Conservation (phyloP, 2,329 filamentous ascomycete species). For the Sarocladium brachiariae region DNA sequence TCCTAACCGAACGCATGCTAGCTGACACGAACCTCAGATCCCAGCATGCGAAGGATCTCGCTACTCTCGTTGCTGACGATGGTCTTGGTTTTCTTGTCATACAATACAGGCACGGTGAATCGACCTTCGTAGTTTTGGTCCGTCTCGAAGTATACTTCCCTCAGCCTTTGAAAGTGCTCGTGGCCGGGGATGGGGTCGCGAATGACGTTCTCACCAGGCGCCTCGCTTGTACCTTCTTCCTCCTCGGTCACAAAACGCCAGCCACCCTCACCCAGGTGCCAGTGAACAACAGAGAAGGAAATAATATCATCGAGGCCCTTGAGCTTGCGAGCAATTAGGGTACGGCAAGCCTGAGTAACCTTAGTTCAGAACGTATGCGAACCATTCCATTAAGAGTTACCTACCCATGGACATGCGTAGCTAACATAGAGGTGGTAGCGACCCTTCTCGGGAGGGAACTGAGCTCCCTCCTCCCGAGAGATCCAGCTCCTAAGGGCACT, state of each 20-base stretch:
- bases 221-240: slow-evolving; percentile 33
- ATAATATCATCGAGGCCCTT: slow-evolving; percentile 90
- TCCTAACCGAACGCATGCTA: background rate
- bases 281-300: slow-evolving; percentile 76
- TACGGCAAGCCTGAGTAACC: slow-evolving; percentile 58
- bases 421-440: slow-evolving; percentile 94
- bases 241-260: slow-evolving; percentile 75
- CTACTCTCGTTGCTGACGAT: slow-evolving; percentile 91
- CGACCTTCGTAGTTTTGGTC: slow-evolving; percentile 67
- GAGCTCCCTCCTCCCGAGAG: slow-evolving; percentile 60
- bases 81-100: slow-evolving; percentile 64
- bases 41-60: slow-evolving; percentile 90
- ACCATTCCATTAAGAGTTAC: slow-evolving; percentile 16
- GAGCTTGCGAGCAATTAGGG: slow-evolving; percentile 79
- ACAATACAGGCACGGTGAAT: slow-evolving; percentile 84
- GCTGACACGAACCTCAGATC: slow-evolving; percentile 50
- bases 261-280: slow-evolving; percentile 68
- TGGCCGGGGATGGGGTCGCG: slow-evolving; percentile 65
- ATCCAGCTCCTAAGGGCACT: slow-evolving; percentile 79
- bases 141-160: slow-evolving; percentile 72
- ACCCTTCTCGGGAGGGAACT: slow-evolving; percentile 79
- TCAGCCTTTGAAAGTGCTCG: slow-evolving; percentile 61
- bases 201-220: slow-evolving; percentile 53
- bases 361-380: background rate
- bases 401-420: slow-evolving; percentile 85